Evolutionary conservation across 306 rosid genomes (phyloP).

Genomic region (Acacia acuminata): DNA sequence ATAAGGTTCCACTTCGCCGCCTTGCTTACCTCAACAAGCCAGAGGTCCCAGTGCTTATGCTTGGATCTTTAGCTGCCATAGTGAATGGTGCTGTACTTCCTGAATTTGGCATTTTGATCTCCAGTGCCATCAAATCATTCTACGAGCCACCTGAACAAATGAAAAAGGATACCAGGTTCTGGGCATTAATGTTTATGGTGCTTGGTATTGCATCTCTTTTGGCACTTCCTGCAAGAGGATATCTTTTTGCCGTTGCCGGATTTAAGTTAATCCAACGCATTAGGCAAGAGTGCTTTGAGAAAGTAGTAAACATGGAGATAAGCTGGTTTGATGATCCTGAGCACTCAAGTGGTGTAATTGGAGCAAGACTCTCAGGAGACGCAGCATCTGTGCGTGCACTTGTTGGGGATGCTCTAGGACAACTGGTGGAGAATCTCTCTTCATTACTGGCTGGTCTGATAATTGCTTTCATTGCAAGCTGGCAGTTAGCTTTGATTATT

Average conservation of each 20-base stretch:
- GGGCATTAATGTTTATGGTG: slow-evolving; percentile 60
- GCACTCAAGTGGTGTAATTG: slow-evolving; percentile 76
- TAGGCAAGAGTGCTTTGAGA: slow-evolving; percentile 70
- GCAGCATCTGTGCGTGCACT: slow-evolving; percentile 80
- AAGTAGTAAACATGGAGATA: slow-evolving; percentile 74
- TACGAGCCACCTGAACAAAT: slow-evolving; percentile 58
- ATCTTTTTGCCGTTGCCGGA: slow-evolving; percentile 79
- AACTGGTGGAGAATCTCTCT: slow-evolving; percentile 58
- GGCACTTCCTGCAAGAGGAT: slow-evolving; percentile 50
- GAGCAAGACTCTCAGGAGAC: slow-evolving; percentile 85
- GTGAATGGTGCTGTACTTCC: slow-evolving; percentile 66
- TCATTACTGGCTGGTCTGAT: slow-evolving; percentile 65
- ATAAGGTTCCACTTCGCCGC: slow-evolving; percentile 61
- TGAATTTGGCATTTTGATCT: slow-evolving; percentile 58
- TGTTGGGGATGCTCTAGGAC: slow-evolving; percentile 74
- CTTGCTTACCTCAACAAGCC: slow-evolving; percentile 87
- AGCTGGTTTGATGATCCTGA: slow-evolving; percentile 89
- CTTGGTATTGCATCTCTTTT: slow-evolving; percentile 59
- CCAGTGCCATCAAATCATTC: slow-evolving; percentile 65
- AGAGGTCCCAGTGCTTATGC: slow-evolving; percentile 69
- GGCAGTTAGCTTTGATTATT: slow-evolving; percentile 69
- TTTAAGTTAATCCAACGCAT: slow-evolving; percentile 73
- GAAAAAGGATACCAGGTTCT: slow-evolving; percentile 65
- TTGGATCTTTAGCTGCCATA: slow-evolving; percentile 64
- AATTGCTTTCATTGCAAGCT: slow-evolving; percentile 71